Percentiles rank a stretch among this genome's conserved stretches.
phyloP scores from a whole-genome alignment of 1,284 basidiomycete species.

The Peniophora sp. region DNA sequence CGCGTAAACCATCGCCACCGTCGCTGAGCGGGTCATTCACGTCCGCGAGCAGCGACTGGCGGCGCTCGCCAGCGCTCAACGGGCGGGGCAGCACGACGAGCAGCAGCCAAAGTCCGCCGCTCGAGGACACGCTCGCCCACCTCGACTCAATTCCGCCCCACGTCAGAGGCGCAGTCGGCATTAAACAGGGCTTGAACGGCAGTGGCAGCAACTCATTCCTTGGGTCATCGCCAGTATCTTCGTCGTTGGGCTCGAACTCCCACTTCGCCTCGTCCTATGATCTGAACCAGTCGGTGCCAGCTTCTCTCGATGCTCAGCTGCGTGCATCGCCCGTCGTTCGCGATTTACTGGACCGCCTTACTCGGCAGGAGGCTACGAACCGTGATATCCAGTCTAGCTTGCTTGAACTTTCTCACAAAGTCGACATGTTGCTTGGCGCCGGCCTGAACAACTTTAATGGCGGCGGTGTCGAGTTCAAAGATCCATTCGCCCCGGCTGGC shows the following conservation, averaged over 20 bases:
- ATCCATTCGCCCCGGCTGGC: slow-evolving; percentile 53
- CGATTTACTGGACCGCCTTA: slow-evolving; percentile 69
- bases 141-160: too few species aligned
- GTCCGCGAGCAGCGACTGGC: too few species aligned
- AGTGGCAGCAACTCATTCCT: background rate
- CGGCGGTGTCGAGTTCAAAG: slow-evolving; percentile 57
- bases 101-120: slow-evolving; percentile 13
- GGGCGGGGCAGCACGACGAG: slow-evolving; percentile 19
- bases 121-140: too few species aligned
- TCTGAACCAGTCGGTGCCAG: slow-evolving; percentile 10
- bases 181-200: too few species aligned
- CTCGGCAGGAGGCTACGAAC: slow-evolving; percentile 61
- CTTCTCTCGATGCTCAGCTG: slow-evolving; percentile 57
- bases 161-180: too few species aligned
- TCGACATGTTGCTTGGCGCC: slow-evolving; percentile 49
- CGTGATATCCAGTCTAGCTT: slow-evolving; percentile 72
- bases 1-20: slow-evolving; percentile 55
- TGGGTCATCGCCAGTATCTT: slow-evolving; percentile 17
- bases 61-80: too few species aligned
- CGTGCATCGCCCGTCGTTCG: slow-evolving; percentile 66
- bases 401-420: slow-evolving; percentile 66
- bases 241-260: slow-evolving; percentile 67
- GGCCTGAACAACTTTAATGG: slow-evolving; percentile 24
- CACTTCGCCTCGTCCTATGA: slow-evolving; percentile 34
- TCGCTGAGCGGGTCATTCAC: too few species aligned